Base-by-base conservation (phyloP, 75 land plant genomes). In the Selaginella tamariscina region DNA sequence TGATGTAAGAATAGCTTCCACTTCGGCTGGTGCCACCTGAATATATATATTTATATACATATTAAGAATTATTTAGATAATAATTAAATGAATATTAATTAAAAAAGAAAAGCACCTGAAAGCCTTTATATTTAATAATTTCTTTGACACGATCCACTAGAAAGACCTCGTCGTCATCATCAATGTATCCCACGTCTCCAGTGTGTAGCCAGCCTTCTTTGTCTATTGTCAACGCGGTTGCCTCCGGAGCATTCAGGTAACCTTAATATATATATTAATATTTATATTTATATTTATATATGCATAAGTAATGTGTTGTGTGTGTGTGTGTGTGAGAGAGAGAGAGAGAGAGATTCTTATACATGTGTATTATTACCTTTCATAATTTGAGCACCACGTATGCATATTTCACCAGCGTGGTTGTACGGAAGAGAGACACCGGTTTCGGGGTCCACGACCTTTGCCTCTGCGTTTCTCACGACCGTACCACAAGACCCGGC, bases 131-230 rank as follows among this genome's bases (percentile, higher is more conserved):
- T 59, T 87, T 87, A 11, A 87, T 87, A 20, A 87, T 68, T 33
- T 87, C 91, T 55, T 87, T 87, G 13, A 87, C 66, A 65, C 88
- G 55, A 70, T 87, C 88, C n/a, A 82, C 88, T 60, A 85, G 27
- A 32, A 33, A 79, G 22, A 85, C 65, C 39, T 33, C 74, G 0
- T 82, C 91, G 27, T 82, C 76, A 9, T 71, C 59, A 66, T 85
- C 88, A 33, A 87, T 54, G 65, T 82, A 82, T 11, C 90, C 79
- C 18, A 87, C 56, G 65, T 87, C 90, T 1, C 90, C 90, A 1
- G 81, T 85, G 32, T 71, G 80, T 1, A 87, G 44, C 87, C 87
- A 87, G 1, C 85, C 85, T 2, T 82, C 76, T 1, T 75, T 49
- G 66, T 78, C 82, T 0, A 84, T 27, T 0, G 75, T 68, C 13